These are phyloP conservation scores for Fusarium decemcellulare DNA, from an alignment of 2,329 filamentous ascomycete genomes.

Conservation along the genomic window DNA sequence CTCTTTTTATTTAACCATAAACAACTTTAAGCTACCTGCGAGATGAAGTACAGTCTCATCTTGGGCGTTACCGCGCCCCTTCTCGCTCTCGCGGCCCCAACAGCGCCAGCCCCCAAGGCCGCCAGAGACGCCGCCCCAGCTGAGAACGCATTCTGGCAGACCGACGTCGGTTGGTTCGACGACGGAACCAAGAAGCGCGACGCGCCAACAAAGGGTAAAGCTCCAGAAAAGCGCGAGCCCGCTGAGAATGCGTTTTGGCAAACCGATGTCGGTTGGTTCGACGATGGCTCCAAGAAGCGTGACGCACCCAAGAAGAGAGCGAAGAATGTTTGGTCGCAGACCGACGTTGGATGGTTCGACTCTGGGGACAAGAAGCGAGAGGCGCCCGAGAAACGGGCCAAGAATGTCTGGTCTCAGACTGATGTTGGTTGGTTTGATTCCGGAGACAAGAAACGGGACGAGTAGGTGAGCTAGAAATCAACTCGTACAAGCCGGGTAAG, in stretches of 20 bases:
- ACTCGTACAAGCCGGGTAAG: too few species aligned
- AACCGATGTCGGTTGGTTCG: constrained; percentile 8
- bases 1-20: too few species aligned
- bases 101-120: not conserved
- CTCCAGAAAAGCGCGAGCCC: not conserved
- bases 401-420: not conserved
- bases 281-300: not conserved
- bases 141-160: too few species aligned
- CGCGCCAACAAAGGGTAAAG: too few species aligned
- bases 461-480: too few species aligned
- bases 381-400: too few species aligned
- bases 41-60: constrained; percentile 1
- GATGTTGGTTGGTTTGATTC: constrained; percentile 1
- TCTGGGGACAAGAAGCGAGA: not conserved
- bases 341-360: not conserved
- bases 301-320: not conserved
- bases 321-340: not conserved
- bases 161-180: too few species aligned
- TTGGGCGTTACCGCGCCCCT: not conserved
- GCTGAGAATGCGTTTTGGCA: constrained; percentile 1
- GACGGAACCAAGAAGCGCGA: too few species aligned
- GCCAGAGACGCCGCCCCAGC: not conserved
- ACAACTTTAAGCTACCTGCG: fast-evolving
- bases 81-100: constrained; percentile 3
- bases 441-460: not conserved